Base-by-base conservation (phyloP, 345 rosid species). In the Adansonia digitata region DNA sequence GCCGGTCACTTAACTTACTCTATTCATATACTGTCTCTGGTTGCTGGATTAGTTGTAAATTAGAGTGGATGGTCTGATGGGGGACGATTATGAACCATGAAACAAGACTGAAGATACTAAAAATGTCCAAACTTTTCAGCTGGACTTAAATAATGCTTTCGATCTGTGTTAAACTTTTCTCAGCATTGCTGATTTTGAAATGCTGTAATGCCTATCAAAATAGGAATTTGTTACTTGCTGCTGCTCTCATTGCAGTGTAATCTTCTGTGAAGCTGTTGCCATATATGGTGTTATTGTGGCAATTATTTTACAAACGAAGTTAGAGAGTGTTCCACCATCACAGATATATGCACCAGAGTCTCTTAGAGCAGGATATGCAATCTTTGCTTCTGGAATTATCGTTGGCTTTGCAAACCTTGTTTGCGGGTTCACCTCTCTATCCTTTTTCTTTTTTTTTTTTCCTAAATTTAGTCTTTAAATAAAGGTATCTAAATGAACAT, bases 361-460 rank as follows among this genome's bases (percentile, higher is more conserved):
- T 79, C 97, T 96, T 37, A 88, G 98, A 90, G 99, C 99, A 57
- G 99, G 99, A 82, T 93, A 93, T 85, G 91, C 99, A 59, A 93
- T 96, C 83, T 96, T 96, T 74, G 98, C 99, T 11, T 96, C 99
- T 71, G 99, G 99, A 80, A 90, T 93, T 74, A 93, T 96, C 34
- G 99, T 96, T 75, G 99, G 98, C 77, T 96, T 93, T 79, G 99
- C 99, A 48, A 96, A 96, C 84, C 97, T 96, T 80, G 93, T 93
- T 62, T 95, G 99, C 81, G 98, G 99, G 98, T 93, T 77, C 18
- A 85, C 66, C 75, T 81, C 83, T 74, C 81, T 15, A 75, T 55
- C 86, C 56, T 60, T 12, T 20, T 40, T 14, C 42, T 34, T 11
- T 40, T 15, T 51, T 42, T 7, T 34, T 49, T 4, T 0, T 4